Evolutionary conservation across 495 filamentous ascomycete species (phyloP).

Genomic region (Aspergillus olivimuriae): DNA sequence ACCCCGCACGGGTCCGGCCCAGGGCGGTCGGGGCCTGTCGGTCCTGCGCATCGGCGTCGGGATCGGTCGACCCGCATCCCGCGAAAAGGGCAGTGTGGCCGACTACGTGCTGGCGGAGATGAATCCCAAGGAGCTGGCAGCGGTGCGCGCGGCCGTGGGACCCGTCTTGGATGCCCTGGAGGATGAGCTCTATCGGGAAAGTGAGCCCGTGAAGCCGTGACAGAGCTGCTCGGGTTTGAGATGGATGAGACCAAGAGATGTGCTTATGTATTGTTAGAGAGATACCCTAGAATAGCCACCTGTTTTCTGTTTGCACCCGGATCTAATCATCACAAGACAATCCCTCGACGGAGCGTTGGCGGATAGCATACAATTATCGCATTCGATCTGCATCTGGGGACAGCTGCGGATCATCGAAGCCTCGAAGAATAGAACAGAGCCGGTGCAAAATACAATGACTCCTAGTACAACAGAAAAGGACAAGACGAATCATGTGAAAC

Average conservation of each 20-base stretch:
- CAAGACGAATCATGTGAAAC: background rate
- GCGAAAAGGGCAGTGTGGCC: slow-evolving; percentile 51
- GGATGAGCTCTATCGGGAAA: slow-evolving; percentile 34
- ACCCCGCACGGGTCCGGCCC: slow-evolving; percentile 2
- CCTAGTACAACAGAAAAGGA: background rate
- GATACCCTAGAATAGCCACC: slow-evolving; percentile 5
- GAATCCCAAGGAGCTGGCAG: slow-evolving; percentile 40
- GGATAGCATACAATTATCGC: too few relatives aligned
- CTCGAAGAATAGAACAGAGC: too few relatives aligned
- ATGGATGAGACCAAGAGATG: too few relatives aligned
- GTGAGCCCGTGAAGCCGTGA: slow-evolving; percentile 5
- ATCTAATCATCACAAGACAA: too few relatives aligned
- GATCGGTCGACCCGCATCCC: slow-evolving; percentile 60
- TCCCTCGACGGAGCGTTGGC: too few relatives aligned
- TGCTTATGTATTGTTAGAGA: slow-evolving; percentile 4
- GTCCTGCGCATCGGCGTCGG: slow-evolving; percentile 58
- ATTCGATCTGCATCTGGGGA: too few relatives aligned
- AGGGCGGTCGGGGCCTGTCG: slow-evolving; percentile 19
- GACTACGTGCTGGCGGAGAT: slow-evolving; percentile 65
- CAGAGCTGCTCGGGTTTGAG: too few relatives aligned
- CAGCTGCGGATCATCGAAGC: too few relatives aligned
- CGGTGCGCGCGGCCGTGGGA: slow-evolving; percentile 43
- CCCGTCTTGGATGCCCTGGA: slow-evolving; percentile 45
- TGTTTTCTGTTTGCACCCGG: background rate
- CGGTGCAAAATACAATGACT: background rate